These are phyloP conservation scores for Halenospora varia DNA, from an alignment of 495 filamentous ascomycete genomes.

Conservation along the genomic window DNA sequence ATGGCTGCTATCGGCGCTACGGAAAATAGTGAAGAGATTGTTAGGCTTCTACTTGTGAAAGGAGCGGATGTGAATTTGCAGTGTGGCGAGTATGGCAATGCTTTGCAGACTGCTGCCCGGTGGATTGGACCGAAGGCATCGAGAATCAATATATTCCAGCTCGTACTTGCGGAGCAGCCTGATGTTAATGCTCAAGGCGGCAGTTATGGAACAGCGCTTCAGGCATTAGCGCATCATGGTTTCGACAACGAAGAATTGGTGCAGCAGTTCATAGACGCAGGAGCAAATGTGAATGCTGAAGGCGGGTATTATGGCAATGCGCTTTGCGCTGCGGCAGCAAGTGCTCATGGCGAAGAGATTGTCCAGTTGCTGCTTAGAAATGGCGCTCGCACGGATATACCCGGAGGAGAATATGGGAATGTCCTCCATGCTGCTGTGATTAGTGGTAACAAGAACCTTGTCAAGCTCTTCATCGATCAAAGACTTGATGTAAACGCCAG, in stretches of 20 bases:
- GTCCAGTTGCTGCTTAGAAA: constrained; percentile 41
- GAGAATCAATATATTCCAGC: too few species aligned
- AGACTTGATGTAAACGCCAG: too few species aligned
- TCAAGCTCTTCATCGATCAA: too few species aligned
- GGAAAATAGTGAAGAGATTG: not conserved
- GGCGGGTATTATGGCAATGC: constrained; percentile 8
- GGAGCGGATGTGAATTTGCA: not conserved
- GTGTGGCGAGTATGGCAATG: constrained; percentile 16
- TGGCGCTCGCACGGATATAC: not conserved
- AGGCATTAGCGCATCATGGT: not conserved
- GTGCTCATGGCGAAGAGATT: constrained; percentile 19
- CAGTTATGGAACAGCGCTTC: not conserved
- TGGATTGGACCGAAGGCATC: too few species aligned
- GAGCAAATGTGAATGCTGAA: constrained; percentile 8
- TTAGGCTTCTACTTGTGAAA: not conserved
- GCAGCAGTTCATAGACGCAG: constrained; percentile 20
- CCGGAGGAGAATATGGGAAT: not conserved
- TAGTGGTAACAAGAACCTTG: not conserved
- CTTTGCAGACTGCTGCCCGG: not conserved
- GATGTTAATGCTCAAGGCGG: constrained; percentile 3
- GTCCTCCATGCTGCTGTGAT: not conserved
- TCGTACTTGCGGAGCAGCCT: constrained; percentile 24
- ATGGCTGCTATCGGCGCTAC: not conserved
- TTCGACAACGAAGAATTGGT: constrained; percentile 3
- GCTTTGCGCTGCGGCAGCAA: not conserved